These are phyloP conservation scores for Neofusicoccum laricinum DNA, from an alignment of 2,329 filamentous ascomycete species.

Conservation along the genomic window DNA sequence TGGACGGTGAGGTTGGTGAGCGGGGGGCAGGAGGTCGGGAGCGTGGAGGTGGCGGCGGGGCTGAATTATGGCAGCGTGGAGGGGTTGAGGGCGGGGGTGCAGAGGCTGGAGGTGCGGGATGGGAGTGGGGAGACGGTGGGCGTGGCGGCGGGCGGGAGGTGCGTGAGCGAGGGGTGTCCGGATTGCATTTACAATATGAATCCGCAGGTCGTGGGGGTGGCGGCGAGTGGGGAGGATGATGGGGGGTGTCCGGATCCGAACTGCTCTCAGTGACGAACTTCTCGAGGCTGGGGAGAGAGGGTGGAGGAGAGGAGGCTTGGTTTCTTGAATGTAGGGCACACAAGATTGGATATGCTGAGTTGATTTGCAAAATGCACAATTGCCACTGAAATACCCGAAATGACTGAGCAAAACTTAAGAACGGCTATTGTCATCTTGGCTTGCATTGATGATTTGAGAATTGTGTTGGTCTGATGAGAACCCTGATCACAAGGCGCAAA, in stretches of 20 bases:
- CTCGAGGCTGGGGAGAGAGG: background rate
- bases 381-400: too few relatives aligned
- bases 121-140: background rate
- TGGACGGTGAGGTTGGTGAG: background rate
- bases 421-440: too few relatives aligned
- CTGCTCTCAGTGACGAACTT: background rate
- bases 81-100: background rate
- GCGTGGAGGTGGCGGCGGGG: background rate
- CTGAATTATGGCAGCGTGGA: background rate
- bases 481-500: too few relatives aligned
- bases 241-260: background rate
- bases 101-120: constrained; percentile 6
- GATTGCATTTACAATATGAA: constrained; percentile 16
- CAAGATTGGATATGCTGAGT: too few relatives aligned
- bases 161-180: background rate
- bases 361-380: too few relatives aligned
- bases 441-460: too few relatives aligned
- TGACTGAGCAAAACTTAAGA: too few relatives aligned
- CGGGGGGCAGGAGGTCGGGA: background rate
- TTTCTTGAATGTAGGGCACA: too few relatives aligned
- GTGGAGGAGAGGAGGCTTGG: background rate
- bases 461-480: too few relatives aligned
- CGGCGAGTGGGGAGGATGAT: background rate
- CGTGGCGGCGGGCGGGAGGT: background rate
- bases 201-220: constrained; percentile 10